Base-by-base conservation (phyloP, 1,284 basidiomycete species). In the Cutaneotrichosporon sp. region DNA sequence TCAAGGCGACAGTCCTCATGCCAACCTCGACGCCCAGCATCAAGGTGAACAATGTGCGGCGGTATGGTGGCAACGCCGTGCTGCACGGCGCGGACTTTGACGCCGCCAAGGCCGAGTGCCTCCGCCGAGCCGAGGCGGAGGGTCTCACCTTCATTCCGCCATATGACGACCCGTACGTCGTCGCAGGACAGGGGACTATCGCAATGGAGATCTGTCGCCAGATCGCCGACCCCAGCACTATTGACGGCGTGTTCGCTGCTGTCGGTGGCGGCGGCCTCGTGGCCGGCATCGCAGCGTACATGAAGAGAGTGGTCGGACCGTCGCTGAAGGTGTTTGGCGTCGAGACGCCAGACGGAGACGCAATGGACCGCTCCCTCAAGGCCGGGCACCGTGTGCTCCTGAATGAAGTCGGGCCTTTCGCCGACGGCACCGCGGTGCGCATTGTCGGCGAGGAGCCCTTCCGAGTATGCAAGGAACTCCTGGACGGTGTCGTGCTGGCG, bases 1-100 rank as follows among this genome's bases (percentile, higher is more conserved):
- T 98, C 57, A 90, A 93, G 4, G 96, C 92, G 63, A 97, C 93
- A 12, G 97, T 99, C 62, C 90, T 99, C 61, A 98, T 99, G 96
- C 96, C 96, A 1, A 79, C 86, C 27, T 91, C 86, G 19, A 98
- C 96, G 1, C 96, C 96, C 1, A 82, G 86, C 38, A 99, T 99
- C 81, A 99, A 98, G 78, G 89, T 93, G 67, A 81, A 84, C 57
- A 97, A 97, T 67, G 96, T 97, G 20, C 83, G 87, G 39, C 84
- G 94, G 19, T 78, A 98, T 24, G 94, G 94, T 46, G 91, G 94
- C 41, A 92, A 93, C 66, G 92, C 96, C 59, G 85, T 98, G 42
- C 80, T 97, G 16, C 86, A 93, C 71, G 96, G 96, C 5, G 71
- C 75, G 25, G 94, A 98, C 76, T 98, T 99, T 68, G 94, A 98